phyloP scores from a whole-genome alignment of 2,329 filamentous ascomycete species.

The Elsinoe arachidis region DNA sequence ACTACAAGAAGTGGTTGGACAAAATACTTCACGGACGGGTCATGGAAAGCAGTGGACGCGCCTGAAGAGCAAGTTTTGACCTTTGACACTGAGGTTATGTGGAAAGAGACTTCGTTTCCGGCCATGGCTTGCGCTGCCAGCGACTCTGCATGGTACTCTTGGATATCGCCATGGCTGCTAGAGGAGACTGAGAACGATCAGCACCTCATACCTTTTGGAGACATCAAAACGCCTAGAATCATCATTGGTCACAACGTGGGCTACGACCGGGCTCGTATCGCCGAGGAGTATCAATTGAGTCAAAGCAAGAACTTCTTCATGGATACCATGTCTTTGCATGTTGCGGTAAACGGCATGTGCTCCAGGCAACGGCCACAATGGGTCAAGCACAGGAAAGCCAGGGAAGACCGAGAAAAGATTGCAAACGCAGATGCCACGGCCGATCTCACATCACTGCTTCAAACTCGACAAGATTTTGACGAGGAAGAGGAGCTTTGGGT shows the following conservation, averaged over 20 bases:
- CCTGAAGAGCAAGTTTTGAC: slow-evolving; percentile 76
- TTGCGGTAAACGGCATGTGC: slow-evolving; percentile 98
- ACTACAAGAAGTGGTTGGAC: slow-evolving; percentile 79
- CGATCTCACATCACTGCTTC: slow-evolving; percentile 63
- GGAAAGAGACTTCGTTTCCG: slow-evolving; percentile 82
- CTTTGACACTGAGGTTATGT: slow-evolving; percentile 97
- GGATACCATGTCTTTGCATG: slow-evolving; percentile 97
- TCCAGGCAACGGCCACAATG: slow-evolving; percentile 91
- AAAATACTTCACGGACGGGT: slow-evolving; percentile 72
- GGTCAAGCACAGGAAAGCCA: slow-evolving; percentile 92
- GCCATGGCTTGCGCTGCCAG: slow-evolving; percentile 95
- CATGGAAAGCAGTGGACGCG: slow-evolving; percentile 60
- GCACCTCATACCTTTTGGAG: slow-evolving; percentile 80
- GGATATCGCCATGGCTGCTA: slow-evolving; percentile 91
- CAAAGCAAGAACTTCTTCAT: slow-evolving; percentile 82
- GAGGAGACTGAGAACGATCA: slow-evolving; percentile 67
- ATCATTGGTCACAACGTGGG: slow-evolving; percentile 93
- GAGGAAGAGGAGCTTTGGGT: slow-evolving; percentile 97
- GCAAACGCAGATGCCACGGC: slow-evolving; percentile 60
- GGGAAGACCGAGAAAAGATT: slow-evolving; percentile 73
- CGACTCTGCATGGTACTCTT: slow-evolving; percentile 88
- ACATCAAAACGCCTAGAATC: slow-evolving; percentile 62
- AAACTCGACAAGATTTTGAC: slow-evolving; percentile 48
- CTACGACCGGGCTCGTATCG: slow-evolving; percentile 79
- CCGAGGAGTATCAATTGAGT: slow-evolving; percentile 78